Percentiles rank a stretch among this genome's conserved stretches.
phyloP scores from a whole-genome alignment of 805 yeast species.

The Spathaspora boniae region DNA sequence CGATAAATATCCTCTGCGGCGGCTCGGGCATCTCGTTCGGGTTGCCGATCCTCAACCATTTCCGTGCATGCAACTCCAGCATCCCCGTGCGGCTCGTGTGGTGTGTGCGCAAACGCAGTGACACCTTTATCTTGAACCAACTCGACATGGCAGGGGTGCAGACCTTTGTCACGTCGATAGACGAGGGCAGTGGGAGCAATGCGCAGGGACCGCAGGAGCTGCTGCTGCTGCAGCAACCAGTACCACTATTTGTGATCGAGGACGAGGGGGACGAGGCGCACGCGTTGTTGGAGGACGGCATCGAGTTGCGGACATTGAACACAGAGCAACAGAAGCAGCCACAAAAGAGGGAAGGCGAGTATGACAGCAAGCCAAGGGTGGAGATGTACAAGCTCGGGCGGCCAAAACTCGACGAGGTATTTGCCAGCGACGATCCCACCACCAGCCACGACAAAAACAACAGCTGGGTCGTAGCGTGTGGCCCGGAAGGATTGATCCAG shows the following conservation, averaged over 20 bases:
- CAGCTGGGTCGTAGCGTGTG: constrained; percentile 56
- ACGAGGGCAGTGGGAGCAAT: not conserved
- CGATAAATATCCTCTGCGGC: constrained; percentile 57
- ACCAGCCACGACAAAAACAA: constrained; percentile 32
- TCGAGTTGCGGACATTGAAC: constrained; percentile 22
- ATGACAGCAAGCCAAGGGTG: not conserved
- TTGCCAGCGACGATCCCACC: constrained; percentile 26
- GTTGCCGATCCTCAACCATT: constrained; percentile 46
- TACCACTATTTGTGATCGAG: constrained; percentile 8
- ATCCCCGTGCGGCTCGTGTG: constrained; percentile 45
- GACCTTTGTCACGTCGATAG: constrained; percentile 34
- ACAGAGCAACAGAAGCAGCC: constrained; percentile 11
- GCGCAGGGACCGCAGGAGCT: no score
- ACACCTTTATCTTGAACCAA: constrained; percentile 44
- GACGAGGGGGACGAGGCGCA: constrained; percentile 15
- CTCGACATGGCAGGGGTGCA: constrained; percentile 28
- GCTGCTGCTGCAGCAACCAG: not conserved
- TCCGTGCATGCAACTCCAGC: constrained; percentile 19
- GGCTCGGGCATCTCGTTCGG: constrained; percentile 74
- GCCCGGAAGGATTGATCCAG: constrained; percentile 44
- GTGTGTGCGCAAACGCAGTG: constrained; percentile 48
- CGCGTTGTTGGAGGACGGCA: constrained; percentile 20
- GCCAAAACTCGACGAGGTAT: constrained; percentile 38
- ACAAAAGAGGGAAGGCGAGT: not conserved
- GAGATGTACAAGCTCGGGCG: constrained; percentile 24